These are phyloP conservation scores for Rhodotorula diobovata DNA, from an alignment of 768 basidiomycete species.

Conservation along the genomic window DNA sequence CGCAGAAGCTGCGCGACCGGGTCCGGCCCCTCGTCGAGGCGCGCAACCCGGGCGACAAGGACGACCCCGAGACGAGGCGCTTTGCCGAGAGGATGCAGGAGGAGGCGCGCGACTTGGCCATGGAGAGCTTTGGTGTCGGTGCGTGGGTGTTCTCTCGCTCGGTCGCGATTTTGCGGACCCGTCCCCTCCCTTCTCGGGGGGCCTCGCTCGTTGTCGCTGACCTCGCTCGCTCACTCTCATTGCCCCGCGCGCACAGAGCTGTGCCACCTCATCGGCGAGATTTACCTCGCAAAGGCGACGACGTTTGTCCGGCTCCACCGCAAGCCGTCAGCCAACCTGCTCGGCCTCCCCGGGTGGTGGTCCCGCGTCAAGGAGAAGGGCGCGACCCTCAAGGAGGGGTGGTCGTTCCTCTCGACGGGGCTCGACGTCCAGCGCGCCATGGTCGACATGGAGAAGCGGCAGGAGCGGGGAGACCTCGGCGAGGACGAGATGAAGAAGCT, in stretches of 20 bases:
- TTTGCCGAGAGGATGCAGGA: slow-evolving; percentile 71
- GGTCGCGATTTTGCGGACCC: too few relatives aligned
- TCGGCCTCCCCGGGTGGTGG: slow-evolving; percentile 68
- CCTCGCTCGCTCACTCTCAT: too few relatives aligned
- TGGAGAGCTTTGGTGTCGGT: slow-evolving; percentile 97
- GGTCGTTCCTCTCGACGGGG: slow-evolving; percentile 95
- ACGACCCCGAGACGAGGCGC: slow-evolving; percentile 75
- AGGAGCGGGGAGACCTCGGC: slow-evolving; percentile 76
- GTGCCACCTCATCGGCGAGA: slow-evolving; percentile 43
- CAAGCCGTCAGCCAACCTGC: slow-evolving; percentile 57
- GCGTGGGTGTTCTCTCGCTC: slow-evolving; percentile 49
- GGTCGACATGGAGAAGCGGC: slow-evolving; percentile 86
- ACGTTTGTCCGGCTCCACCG: slow-evolving; percentile 85
- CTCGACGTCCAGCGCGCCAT: slow-evolving; percentile 73
- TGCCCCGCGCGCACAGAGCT: slow-evolving; percentile 26
- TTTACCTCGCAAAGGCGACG: slow-evolving; percentile 82
- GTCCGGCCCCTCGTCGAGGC: slow-evolving; percentile 88
- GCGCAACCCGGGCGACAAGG: slow-evolving; percentile 41
- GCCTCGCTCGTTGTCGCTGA: not conserved
- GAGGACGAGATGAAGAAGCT: slow-evolving; percentile 80
- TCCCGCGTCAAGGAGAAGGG: slow-evolving; percentile 93
- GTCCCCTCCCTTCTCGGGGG: not conserved
- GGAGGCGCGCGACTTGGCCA: slow-evolving; percentile 90
- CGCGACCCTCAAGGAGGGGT: slow-evolving; percentile 76
- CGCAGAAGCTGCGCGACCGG: slow-evolving; percentile 74